Percentiles rank a stretch among this genome's conserved stretches.
Evolutionary conservation across 805 yeast genomes (phyloP).

Genomic region (Dipodascus geniculatus): DNA sequence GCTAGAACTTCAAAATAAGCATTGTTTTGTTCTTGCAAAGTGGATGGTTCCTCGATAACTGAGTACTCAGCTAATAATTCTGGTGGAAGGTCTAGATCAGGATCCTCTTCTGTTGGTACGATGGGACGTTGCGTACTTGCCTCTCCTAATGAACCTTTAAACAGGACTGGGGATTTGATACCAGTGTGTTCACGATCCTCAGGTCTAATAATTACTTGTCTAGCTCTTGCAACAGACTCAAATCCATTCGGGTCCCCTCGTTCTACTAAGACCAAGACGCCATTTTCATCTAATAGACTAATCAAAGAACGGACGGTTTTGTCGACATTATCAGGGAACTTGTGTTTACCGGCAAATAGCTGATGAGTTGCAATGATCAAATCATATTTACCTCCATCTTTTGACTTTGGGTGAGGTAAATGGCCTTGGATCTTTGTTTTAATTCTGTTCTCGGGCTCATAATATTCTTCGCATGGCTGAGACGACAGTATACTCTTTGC

Average conservation of each 20-base stretch:
- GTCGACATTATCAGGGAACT: conserved; percentile 68
- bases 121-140: too few species aligned
- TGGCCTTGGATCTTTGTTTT: conserved; percentile 44
- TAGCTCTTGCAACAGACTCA: conserved; percentile 78
- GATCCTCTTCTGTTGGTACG: conserved; percentile 5
- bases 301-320: conserved; percentile 47
- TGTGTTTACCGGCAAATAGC: conserved; percentile 43
- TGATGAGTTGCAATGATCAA: conserved; percentile 78
- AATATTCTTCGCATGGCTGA: conserved; percentile 28
- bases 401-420: conserved; percentile 31
- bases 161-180: conserved; percentile 16
- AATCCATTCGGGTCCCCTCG: conserved; percentile 86
- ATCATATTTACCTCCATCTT: conserved; percentile 46
- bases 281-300: conserved; percentile 58
- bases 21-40: conserved; percentile 21
- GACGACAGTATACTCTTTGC: conserved; percentile 69
- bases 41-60: conserved; percentile 32
- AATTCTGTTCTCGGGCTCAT: conserved; percentile 17
- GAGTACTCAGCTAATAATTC: conserved; percentile 19
- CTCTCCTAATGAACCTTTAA: conserved; percentile 1
- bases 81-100: background rate
- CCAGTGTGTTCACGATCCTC: conserved; percentile 27
- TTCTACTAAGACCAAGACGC: conserved; percentile 69
- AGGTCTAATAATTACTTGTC: conserved; percentile 85
- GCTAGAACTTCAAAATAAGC: conserved; percentile 61